phyloP scores from a whole-genome alignment of 106 monocot species.

The Ottelia alismoides region DNA sequence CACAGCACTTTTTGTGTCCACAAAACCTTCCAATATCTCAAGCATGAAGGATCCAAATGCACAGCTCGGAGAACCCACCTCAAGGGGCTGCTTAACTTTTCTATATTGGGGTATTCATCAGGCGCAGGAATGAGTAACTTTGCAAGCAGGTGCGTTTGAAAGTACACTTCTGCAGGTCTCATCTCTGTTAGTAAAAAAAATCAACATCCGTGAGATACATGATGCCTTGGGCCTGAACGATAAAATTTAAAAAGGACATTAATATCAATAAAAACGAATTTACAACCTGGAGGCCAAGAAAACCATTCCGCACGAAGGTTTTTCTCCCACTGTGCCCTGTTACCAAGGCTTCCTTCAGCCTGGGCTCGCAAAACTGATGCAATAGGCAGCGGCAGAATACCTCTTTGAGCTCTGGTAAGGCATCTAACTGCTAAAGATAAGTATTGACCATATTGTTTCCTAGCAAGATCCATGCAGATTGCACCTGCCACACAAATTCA shows the following conservation, averaged over 20 bases:
- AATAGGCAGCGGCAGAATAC: constrained; percentile 49
- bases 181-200: constrained; percentile 32
- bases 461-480: constrained; percentile 82
- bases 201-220: not conserved
- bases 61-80: constrained; percentile 69
- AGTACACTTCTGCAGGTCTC: constrained; percentile 87
- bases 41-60: constrained; percentile 78
- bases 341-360: constrained; percentile 78
- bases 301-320: constrained; percentile 75
- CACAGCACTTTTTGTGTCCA: too few relatives aligned
- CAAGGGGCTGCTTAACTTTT: constrained; percentile 34
- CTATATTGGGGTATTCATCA: constrained; percentile 20
- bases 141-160: constrained; percentile 85
- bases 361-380: constrained; percentile 68
- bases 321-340: constrained; percentile 66
- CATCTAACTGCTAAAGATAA: constrained; percentile 42
- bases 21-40: constrained; percentile 95
- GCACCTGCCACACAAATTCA: constrained; percentile 34
- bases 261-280: not conserved
- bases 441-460: constrained; percentile 42
- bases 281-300: constrained; percentile 83
- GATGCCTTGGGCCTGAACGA: too few relatives aligned
- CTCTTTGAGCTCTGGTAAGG: constrained; percentile 57
- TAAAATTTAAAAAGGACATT: too few relatives aligned
- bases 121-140: constrained; percentile 14